phyloP scores from a whole-genome alignment of 108 stramenopile species.

The Nannochloropsis salina region DNA sequence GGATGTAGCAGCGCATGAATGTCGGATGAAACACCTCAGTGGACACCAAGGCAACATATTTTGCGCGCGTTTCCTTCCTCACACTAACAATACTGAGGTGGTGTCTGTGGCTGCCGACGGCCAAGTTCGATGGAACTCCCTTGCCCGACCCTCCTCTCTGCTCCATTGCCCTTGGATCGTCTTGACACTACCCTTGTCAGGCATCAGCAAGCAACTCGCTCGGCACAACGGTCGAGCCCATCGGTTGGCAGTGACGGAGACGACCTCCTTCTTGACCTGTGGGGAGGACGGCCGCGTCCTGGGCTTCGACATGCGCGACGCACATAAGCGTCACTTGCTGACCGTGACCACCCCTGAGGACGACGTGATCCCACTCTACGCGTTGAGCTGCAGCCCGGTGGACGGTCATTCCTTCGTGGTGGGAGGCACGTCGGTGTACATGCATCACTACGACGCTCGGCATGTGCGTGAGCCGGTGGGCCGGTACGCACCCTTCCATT shows the following conservation, averaged over 20 bases:
- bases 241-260: constrained; percentile 32
- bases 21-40: neutral
- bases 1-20: neutral
- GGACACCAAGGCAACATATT: constrained; percentile 35
- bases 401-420: neutral
- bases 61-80: constrained; percentile 37
- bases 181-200: neutral
- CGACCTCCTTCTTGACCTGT: constrained; percentile 45
- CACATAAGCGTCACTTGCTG: neutral
- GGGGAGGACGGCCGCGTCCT: constrained; percentile 34
- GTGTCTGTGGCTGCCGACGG: constrained; percentile 41
- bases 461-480: neutral
- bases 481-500: neutral
- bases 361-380: neutral
- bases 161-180: neutral
- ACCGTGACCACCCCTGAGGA: neutral
- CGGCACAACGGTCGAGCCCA: constrained; percentile 35
- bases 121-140: constrained; percentile 29
- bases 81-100: constrained; percentile 38
- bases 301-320: neutral
- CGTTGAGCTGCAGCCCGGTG: constrained; percentile 1
- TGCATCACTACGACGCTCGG: constrained; percentile 7
- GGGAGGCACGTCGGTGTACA: neutral
- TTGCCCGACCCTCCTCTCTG: neutral
- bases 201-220: constrained; percentile 28